Percentiles rank a stretch among this genome's conserved stretches.
These are phyloP conservation scores for Fusarium incarnatum DNA, from an alignment of 2,329 filamentous ascomycete species.

Conservation along the genomic window DNA sequence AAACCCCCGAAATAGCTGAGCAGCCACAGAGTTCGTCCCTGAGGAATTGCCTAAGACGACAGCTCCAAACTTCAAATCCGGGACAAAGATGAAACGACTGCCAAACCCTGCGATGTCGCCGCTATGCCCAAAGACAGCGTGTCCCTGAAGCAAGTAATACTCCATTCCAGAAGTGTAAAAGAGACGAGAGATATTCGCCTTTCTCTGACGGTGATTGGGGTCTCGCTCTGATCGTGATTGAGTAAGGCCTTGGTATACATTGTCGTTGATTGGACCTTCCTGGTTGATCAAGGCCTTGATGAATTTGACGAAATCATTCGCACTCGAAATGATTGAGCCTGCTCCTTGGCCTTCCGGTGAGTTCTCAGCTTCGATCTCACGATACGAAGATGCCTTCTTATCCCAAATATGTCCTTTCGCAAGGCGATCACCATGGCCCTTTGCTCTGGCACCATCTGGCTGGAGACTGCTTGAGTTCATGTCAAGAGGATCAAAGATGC, in stretches of 20 bases:
- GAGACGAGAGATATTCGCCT: constrained; percentile 9
- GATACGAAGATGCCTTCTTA: not conserved
- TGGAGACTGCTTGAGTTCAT: constrained; percentile 18
- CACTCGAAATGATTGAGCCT: constrained; percentile 46
- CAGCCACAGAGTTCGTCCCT: constrained; percentile 24
- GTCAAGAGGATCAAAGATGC: not conserved
- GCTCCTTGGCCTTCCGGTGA: constrained; percentile 48
- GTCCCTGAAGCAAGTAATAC: constrained; percentile 33
- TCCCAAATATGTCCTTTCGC: constrained; percentile 28
- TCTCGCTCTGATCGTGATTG: constrained; percentile 32
- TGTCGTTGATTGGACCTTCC: constrained; percentile 40
- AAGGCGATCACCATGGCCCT: not conserved
- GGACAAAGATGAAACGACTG: constrained; percentile 46
- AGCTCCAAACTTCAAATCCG: constrained; percentile 43
- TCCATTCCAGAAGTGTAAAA: constrained; percentile 45
- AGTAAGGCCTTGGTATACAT: constrained; percentile 41
- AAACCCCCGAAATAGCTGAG: constrained; percentile 36
- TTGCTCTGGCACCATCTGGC: not conserved
- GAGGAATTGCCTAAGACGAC: constrained; percentile 45
- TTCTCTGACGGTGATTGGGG: constrained; percentile 18
- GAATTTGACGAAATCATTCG: constrained; percentile 48
- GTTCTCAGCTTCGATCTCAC: constrained; percentile 8
- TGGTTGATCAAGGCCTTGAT: constrained; percentile 45
- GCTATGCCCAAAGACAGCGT: constrained; percentile 44
- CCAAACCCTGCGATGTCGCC: constrained; percentile 44